phyloP scores from a whole-genome alignment of 257 asterid genomes.

The Haberlea rhodopensis region DNA sequence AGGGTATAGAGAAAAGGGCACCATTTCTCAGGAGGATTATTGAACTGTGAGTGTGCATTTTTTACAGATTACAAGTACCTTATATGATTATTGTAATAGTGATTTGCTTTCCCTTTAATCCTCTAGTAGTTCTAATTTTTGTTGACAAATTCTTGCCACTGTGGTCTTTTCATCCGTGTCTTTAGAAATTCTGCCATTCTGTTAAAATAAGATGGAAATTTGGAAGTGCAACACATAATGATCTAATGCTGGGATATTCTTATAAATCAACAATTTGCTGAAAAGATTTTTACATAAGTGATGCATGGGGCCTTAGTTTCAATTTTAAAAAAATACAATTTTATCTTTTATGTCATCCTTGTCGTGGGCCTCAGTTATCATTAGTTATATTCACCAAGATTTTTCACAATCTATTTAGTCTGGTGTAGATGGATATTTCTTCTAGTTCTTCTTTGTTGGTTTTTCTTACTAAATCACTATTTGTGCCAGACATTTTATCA shows the following conservation, averaged over 20 bases:
- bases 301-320: constrained; percentile 3
- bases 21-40: constrained; percentile 61
- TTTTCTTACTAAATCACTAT: constrained; percentile 15
- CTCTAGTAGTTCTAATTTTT: neutral
- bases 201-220: neutral
- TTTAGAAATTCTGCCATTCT: neutral
- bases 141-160: neutral
- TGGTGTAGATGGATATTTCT: neutral
- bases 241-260: neutral
- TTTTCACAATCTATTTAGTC: too few relatives aligned
- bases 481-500: constrained; percentile 62
- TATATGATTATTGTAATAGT: neutral
- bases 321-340: neutral
- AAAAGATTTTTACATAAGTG: neutral
- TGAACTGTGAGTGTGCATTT: constrained; percentile 55
- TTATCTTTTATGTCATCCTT: neutral
- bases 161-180: neutral
- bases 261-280: neutral
- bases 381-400: neutral
- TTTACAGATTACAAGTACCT: neutral
- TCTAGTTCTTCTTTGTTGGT: neutral
- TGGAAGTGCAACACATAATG: neutral
- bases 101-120: neutral
- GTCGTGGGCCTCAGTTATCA: neutral
- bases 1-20: constrained; percentile 61